A percentile compares a stretch with the other conserved stretches of the same genome.
phyloP scores from a whole-genome alignment of 2,329 filamentous ascomycete genomes.

The Diaporthe sp. region DNA sequence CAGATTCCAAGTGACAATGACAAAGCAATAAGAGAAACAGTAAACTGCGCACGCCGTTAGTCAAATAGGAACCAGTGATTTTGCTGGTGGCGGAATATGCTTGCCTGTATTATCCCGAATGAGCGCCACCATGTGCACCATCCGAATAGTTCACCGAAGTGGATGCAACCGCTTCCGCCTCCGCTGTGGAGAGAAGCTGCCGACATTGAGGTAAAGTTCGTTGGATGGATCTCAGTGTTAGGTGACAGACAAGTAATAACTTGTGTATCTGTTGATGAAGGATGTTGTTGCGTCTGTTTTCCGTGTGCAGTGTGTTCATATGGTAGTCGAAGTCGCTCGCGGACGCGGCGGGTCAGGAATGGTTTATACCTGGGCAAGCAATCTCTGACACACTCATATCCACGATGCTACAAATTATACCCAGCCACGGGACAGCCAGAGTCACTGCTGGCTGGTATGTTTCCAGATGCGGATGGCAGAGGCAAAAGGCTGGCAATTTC shows the following conservation, averaged over 20 bases:
- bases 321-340: neutral
- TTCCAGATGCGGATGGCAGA: neutral
- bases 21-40: neutral
- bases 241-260: neutral
- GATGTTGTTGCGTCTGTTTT: too few species aligned
- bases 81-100: neutral
- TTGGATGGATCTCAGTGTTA: neutral
- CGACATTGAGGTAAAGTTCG: neutral
- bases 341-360: neutral
- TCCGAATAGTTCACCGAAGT: neutral
- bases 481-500: neutral
- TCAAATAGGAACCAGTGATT: accelerated
- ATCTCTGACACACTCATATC: neutral
- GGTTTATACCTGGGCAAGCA: neutral
- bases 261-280: neutral
- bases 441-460: neutral
- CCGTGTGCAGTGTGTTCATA: neutral
- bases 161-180: neutral
- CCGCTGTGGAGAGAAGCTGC: neutral
- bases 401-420: accelerated
- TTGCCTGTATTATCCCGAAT: neutral
- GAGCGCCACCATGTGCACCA: neutral
- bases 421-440: neutral
- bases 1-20: neutral
- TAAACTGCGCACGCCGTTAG: neutral